Conservation (phyloP, 495 filamentous ascomycete genomes). For the Astrothelium macrocarpum region DNA sequence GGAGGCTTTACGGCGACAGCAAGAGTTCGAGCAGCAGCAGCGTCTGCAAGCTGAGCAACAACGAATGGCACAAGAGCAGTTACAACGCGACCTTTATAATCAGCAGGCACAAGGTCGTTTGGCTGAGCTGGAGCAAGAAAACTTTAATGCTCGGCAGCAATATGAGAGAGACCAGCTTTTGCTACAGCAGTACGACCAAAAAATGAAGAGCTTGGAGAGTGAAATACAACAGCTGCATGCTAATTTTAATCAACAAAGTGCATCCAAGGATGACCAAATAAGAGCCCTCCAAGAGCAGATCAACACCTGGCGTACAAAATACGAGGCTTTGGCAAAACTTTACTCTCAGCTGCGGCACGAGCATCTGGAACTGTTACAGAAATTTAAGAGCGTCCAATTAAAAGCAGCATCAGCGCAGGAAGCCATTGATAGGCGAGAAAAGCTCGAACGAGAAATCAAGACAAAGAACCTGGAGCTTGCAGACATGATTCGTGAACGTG, state of each 20-base stretch:
- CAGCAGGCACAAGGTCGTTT: slow-evolving; percentile 87
- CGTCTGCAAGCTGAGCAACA: slow-evolving; percentile 80
- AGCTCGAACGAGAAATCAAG: slow-evolving; percentile 93
- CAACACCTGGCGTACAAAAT: slow-evolving; percentile 94
- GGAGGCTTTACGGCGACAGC: slow-evolving; percentile 70
- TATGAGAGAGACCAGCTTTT: slow-evolving; percentile 95
- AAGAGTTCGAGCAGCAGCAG: slow-evolving; percentile 93
- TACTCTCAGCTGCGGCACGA: slow-evolving; percentile 94
- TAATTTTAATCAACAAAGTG: slow-evolving; percentile 74
- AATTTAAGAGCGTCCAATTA: slow-evolving; percentile 89
- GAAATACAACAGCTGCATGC: slow-evolving; percentile 73
- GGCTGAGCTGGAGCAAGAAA: slow-evolving; percentile 89
- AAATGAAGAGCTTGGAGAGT: slow-evolving; percentile 83
- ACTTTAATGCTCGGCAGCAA: slow-evolving; percentile 85
- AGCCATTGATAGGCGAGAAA: slow-evolving; percentile 88
- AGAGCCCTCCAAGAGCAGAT: slow-evolving; percentile 84
- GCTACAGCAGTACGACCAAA: slow-evolving; percentile 90
- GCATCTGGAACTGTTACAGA: slow-evolving; percentile 87
- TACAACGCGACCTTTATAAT: slow-evolving; percentile 76
- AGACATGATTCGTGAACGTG: slow-evolving; percentile 96
- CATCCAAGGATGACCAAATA: slow-evolving; percentile 91
- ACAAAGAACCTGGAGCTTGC: slow-evolving; percentile 96
- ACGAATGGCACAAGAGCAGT: slow-evolving; percentile 77
- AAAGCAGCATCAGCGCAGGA: slow-evolving; percentile 96
- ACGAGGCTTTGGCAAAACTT: slow-evolving; percentile 90